Evolutionary conservation across 768 basidiomycete species (phyloP), one percentile per base, ranked within the genome.

Genomic region (Podaxis sp.): DNA sequence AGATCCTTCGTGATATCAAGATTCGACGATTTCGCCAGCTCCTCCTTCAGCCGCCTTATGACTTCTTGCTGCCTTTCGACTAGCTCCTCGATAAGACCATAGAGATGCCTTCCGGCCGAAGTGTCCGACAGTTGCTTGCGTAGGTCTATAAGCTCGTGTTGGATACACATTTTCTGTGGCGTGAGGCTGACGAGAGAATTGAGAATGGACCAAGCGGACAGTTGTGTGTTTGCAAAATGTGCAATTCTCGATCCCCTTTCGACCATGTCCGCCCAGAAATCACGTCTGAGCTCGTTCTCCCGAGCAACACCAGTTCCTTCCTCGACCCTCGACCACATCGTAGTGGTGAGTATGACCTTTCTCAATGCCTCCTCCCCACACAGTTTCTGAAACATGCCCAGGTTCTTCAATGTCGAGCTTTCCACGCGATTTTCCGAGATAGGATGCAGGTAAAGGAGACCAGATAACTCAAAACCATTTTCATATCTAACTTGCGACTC

Each of bases 311-410:
- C 28, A 30, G 28, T 30, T 0, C n/a, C 49, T 48, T n/a, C 13
- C 1, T 0, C 8, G 9, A n/a, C 51, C 19, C 9, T 26, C 48
- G 4, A 15, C 58, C 84, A 85, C 81, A 81, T 84, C 42, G 76
- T 85, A 53, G 85, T 85, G 52, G 79, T 78, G 63, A 86, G 78
- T 28, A 83, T 73, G 28, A 86, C 82, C 64, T 80, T 84, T 48
- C 75, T 72, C 48, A 85, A 77, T 11, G 79, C 75, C 54, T 63
- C 74, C 30, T 81, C 78, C 12, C 84, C 84, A 63, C 84, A 86
- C 11, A 86, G 74, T 60, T 81, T 76, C 51, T 78, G 72, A 69
- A 86, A 84, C 70, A 84, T 76, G 33, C 75, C 75, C 61, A 84
- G 82, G 67, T 82, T 84, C 65, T 79, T 76, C 28, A 74, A 76